These are phyloP conservation scores for Rhipidocladum racemiflorum DNA, from an alignment of 176 grass and related monocot species.

Conservation along the genomic window DNA sequence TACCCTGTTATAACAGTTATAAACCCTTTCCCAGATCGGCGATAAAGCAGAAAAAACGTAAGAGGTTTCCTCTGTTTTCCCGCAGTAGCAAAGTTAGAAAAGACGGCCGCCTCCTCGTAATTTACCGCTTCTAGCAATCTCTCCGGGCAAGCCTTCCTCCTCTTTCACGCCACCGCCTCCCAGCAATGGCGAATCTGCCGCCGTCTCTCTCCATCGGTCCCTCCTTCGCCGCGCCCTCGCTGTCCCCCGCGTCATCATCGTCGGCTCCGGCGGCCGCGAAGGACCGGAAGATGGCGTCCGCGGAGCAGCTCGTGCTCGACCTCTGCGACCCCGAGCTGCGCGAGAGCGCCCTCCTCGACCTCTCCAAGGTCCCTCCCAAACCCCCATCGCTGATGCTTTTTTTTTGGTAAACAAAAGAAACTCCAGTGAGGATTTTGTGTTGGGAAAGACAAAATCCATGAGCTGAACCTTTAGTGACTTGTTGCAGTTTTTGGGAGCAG, in stretches of 20 bases:
- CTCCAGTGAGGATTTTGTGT: not conserved
- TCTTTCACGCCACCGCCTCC: not conserved
- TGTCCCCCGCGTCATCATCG: slow-evolving; percentile 12
- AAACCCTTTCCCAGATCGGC: no score
- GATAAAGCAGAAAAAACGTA: no score
- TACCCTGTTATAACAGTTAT: no score
- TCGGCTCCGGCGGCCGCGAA: not conserved
- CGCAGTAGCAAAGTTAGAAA: not conserved
- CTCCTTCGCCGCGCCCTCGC: slow-evolving; percentile 32
- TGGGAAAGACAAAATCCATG: not conserved
- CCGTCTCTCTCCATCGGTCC: slow-evolving; percentile 47
- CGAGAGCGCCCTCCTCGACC: slow-evolving; percentile 65
- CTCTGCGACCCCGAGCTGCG: slow-evolving; percentile 75
- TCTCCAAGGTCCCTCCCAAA: slow-evolving; percentile 55
- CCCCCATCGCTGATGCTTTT: not conserved
- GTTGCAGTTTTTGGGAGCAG: not conserved
- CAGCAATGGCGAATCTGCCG: slow-evolving; percentile 62
- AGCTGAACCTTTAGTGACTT: not conserved
- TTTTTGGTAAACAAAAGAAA: not conserved
- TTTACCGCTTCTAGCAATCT: not conserved
- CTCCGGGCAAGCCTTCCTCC: not conserved
- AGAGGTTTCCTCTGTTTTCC: not conserved
- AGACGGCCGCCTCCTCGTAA: not conserved
- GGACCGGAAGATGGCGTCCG: slow-evolving; percentile 61
- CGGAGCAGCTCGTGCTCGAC: slow-evolving; percentile 84